These are phyloP conservation scores for Arctium minus DNA, from an alignment of 129 eudicot genomes.

Conservation along the genomic window DNA sequence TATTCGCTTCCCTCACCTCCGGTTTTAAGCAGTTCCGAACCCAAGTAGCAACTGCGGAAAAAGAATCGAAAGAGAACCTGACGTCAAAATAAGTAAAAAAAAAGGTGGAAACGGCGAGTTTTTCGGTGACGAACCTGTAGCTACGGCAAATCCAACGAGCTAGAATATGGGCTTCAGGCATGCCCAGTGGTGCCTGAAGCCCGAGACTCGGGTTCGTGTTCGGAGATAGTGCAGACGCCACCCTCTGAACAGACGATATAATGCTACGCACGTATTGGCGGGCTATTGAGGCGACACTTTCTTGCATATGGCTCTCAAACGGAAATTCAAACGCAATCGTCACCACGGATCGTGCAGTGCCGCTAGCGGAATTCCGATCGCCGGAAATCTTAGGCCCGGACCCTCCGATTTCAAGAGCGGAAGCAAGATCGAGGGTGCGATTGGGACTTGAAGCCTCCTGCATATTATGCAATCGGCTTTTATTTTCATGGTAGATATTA, in stretches of 20 bases:
- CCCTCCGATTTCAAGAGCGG: slow-evolving; percentile 82
- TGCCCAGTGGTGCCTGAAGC: slow-evolving; percentile 65
- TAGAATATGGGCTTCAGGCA: slow-evolving; percentile 81
- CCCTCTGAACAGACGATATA: slow-evolving; percentile 91
- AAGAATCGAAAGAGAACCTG: background rate
- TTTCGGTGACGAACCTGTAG: slow-evolving; percentile 47
- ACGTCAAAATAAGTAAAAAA: background rate
- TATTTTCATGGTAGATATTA: background rate
- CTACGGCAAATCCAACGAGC: slow-evolving; percentile 87
- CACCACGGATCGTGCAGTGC: slow-evolving; percentile 70
- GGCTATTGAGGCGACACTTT: slow-evolving; percentile 84
- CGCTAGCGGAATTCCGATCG: slow-evolving; percentile 31
- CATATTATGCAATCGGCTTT: background rate
- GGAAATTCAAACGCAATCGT: slow-evolving; percentile 94
- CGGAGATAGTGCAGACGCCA: slow-evolving; percentile 89
- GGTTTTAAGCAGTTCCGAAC: slow-evolving; percentile 71
- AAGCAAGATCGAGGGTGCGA: slow-evolving; percentile 95
- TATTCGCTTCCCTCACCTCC: slow-evolving; percentile 58
- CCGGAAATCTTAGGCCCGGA: slow-evolving; percentile 48
- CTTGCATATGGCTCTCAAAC: slow-evolving; percentile 96
- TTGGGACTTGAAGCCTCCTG: slow-evolving; percentile 88
- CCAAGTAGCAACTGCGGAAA: slow-evolving; percentile 58
- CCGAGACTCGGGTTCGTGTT: slow-evolving; percentile 45
- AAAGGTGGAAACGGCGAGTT: background rate
- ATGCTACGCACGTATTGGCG: slow-evolving; percentile 81